Conservation (phyloP, 1,139 yeast species). For the Kodamaea anthophila region DNA sequence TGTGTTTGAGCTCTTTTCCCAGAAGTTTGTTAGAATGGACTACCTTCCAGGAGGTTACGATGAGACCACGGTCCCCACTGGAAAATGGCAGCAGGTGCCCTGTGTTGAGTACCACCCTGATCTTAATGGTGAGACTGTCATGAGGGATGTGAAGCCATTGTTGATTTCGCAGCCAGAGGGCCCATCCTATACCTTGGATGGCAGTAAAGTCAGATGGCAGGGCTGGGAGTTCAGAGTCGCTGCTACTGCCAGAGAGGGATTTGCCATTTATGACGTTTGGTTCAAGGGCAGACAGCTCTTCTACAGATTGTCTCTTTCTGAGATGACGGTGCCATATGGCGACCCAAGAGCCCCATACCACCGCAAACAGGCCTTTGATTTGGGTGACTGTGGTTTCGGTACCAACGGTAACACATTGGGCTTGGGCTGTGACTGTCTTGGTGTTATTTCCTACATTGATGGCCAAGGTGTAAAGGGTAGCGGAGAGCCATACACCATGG, state of each 20-base stretch:
- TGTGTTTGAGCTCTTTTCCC: constrained; percentile 63
- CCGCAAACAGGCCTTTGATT: constrained; percentile 88
- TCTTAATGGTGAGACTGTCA: constrained; percentile 50
- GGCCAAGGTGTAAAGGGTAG: constrained; percentile 52
- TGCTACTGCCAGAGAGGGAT: constrained; percentile 77
- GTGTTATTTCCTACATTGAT: constrained; percentile 77
- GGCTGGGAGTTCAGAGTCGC: constrained; percentile 84
- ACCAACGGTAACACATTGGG: constrained; percentile 65
- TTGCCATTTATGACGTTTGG: constrained; percentile 67
- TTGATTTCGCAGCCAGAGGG: constrained; percentile 80
- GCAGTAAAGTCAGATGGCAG: constrained; percentile 73
- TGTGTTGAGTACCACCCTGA: constrained; percentile 71
- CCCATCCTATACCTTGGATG: constrained; percentile 64
- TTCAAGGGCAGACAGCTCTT: constrained; percentile 80
- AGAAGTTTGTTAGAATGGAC: constrained; percentile 69
- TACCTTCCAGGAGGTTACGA: constrained; percentile 72
- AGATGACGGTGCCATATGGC: constrained; percentile 92
- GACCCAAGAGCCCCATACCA: constrained; percentile 88
- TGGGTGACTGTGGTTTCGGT: constrained; percentile 91
- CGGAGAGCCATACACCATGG: constrained; percentile 62
- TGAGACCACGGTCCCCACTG: constrained; percentile 52
- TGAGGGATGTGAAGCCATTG: constrained; percentile 70
- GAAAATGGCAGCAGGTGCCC: constrained; percentile 55
- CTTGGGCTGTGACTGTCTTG: constrained; percentile 87
- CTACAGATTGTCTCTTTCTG: constrained; percentile 73